A percentile compares a stretch with the other conserved stretches of the same genome.
phyloP scores from a whole-genome alignment of 208 protist species.

The Leishmania guyanensis region DNA sequence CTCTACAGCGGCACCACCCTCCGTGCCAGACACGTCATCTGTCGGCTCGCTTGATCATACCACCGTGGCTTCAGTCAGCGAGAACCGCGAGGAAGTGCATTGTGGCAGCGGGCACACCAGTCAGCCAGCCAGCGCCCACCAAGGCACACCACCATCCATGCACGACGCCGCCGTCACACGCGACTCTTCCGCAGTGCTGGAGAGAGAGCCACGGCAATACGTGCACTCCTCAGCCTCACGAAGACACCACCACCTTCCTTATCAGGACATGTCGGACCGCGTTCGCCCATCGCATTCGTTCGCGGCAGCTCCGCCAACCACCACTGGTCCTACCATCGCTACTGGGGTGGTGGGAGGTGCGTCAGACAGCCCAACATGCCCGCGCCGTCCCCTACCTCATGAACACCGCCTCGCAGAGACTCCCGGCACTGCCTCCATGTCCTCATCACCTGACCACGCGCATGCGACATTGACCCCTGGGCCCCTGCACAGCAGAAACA shows the following conservation, averaged over 20 bases:
- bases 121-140: constrained; percentile 9
- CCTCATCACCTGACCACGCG: constrained; percentile 5
- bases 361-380: constrained; percentile 23
- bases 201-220: not conserved
- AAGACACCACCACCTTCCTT: not conserved
- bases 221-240: not conserved
- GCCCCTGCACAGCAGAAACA: not conserved
- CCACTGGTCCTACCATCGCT: not conserved
- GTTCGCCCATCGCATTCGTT: not conserved
- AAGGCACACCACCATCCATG: not conserved
- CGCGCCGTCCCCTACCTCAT: constrained; percentile 25
- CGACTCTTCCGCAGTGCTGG: not conserved
- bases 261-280: not conserved
- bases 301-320: not conserved
- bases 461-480: not conserved
- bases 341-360: constrained; percentile 18
- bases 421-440: constrained; percentile 2
- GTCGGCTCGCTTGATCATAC: constrained; percentile 27
- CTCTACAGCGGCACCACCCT: constrained; percentile 30
- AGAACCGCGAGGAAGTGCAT: not conserved
- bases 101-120: constrained; percentile 2
- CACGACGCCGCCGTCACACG: not conserved
- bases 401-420: constrained; percentile 26
- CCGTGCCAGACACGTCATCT: constrained; percentile 23
- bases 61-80: constrained; percentile 6